These are phyloP conservation scores for Cydonia oblonga DNA, from an alignment of 331 rosid species.

Conservation along the genomic window DNA sequence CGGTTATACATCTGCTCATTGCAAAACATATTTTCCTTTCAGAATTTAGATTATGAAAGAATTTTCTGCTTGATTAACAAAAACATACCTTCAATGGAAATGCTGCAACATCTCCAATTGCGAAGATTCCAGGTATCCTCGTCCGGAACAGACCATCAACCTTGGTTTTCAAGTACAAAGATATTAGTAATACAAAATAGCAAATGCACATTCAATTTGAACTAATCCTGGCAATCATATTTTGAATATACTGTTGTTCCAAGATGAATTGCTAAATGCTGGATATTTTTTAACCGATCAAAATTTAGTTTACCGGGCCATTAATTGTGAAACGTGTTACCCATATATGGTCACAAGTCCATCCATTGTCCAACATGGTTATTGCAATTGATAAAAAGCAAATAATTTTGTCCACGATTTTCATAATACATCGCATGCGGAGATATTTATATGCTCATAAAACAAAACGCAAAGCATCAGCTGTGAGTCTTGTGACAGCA, in stretches of 20 bases:
- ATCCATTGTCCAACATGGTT: no score
- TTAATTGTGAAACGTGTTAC: no score
- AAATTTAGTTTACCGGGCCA: not conserved
- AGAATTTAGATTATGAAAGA: not conserved
- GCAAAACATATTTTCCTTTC: conserved; percentile 6
- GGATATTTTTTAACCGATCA: not conserved
- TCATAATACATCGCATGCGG: not conserved
- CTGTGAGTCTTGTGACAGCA: not conserved
- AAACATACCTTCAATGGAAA: conserved; percentile 74
- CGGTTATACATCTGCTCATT: conserved; percentile 66
- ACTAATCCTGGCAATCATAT: not conserved
- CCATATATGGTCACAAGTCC: no score
- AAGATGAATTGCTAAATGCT: not conserved
- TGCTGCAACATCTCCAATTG: conserved; percentile 85
- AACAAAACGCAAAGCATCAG: not conserved
- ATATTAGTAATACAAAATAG: not conserved
- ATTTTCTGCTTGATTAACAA: conserved; percentile 4
- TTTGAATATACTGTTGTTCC: not conserved
- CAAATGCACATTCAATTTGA: not conserved
- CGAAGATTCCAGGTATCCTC: conserved; percentile 64
- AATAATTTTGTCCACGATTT: no score
- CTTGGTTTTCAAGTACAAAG: conserved; percentile 24
- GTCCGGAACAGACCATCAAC: conserved; percentile 88
- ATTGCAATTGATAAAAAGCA: no score
- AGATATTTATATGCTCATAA: not conserved